Evolutionary conservation across 495 filamentous ascomycete genomes (phyloP), one percentile per base, ranked within the genome.

Genomic region (Astrocystis sublimbata): DNA sequence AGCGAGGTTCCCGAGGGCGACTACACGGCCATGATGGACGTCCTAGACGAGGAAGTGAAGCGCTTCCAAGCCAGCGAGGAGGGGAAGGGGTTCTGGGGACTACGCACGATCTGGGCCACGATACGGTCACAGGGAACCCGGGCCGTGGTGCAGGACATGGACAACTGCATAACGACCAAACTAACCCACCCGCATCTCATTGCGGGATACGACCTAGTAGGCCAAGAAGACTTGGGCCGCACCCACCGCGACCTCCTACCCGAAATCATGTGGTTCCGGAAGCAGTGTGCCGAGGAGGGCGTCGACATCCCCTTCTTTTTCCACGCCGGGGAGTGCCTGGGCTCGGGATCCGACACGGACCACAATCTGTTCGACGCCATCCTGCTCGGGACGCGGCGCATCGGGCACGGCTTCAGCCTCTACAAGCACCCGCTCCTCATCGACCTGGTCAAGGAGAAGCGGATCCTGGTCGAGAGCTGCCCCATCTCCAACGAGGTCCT

Each of bases 281-380:
- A 93, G 68, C 83, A 85, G 53, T 97, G 93, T 70, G 82, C 83
- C 10, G 83, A 90, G 67, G 87, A 92, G 70, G 86, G 81, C 7
- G 81, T 96, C 30, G 85, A 94, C 23, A 88, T 98, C n/a, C 94
- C 94, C 3, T 96, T 96, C 76, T 94, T 93, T 78, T 93, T 98
- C 73, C 92, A 96, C 68, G 94, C 93, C 2, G 94, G 93, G 30
- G 92, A 96, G 71, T 88, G 82, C 40, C 83, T 93, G 0, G 90
- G 91, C 15, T 88, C 92, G 64, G 92, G 90, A 13, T 87, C 85
- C 65, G 78, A 77, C 23, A 85, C 88, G 0, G 92, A 97, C 61
- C 79, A 90, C 63, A 96, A 97, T 67, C 83, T 97, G 2, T 96
- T 93, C 73, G 93, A 97, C 72, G 92, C 92, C 0, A 81, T 98